Base-by-base conservation (phyloP, 1,139 yeast species). In the Geotrichum siamense region DNA sequence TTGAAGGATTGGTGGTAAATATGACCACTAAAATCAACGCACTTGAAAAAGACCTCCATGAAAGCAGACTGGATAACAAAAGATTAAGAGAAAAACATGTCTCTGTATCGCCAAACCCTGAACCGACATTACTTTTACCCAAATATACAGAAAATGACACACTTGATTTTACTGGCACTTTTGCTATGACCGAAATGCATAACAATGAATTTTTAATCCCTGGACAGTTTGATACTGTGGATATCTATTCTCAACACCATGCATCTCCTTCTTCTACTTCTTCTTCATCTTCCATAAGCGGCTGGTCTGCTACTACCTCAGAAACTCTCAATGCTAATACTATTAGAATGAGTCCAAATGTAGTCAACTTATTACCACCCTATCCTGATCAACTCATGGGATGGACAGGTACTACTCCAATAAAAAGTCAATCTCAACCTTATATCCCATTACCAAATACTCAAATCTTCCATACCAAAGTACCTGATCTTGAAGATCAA, bases 1-100 rank as follows among this genome's bases (percentile, higher is more conserved):
- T 60, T 13, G 64, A 60, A 43, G 48, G 50, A 23, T 51, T 56
- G n/a, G 57, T 59, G 12, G 50, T 52, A 22, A 55, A 53, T 27
- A 50, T 54, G 52, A 50, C 57, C 17, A 39, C 48, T 6, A 57
- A 57, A 41, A 50, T 58, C 27, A 39, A 45, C 31, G 37, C 37
- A 3, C 40, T 41, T 4, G 40, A 41, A 25, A 29, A 29, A 15
- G 27, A 39, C 10, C 21, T 36, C 3, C 22, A 13, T 6, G 30
- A 41, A 20, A 20, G 22, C n/a, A 15, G 28, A 17, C 27, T 30
- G 12, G 44, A 34, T 16, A 35, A 29, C 20, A 27, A 41, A 12
- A 15, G 19, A 12, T 35, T 35, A 5, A 13, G 30, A 12, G 37
- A 39, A 21, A 3, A n/a, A 16, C 33, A 22, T 5, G 38, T 21